Evolutionary conservation across 768 basidiomycete genomes (phyloP), one percentile per base, ranked within the genome.

Genomic region (Gautieria morchelliformis): DNA sequence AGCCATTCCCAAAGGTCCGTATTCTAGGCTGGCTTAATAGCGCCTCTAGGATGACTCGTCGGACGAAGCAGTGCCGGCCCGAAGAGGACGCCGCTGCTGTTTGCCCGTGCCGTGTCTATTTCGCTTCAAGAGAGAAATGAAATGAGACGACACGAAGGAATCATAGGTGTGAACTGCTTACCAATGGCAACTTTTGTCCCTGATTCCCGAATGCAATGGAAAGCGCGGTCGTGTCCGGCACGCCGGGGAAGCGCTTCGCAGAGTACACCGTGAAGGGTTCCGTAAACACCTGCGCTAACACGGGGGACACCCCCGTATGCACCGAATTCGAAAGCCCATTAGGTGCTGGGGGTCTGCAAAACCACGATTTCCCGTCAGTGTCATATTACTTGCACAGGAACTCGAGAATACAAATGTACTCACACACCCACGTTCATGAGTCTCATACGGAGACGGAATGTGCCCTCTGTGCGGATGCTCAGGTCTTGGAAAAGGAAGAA

Each of bases 401-500:
- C 4, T 37, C 35, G 20, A 24, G 27, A 19, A 20, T 22, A 20
- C 27, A 55, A 20, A 27, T 53, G 37, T 7, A 82, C 93, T 83
- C 72, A 96, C 93, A 84, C 82, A 69, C 89, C 88, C 64, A 97
- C 78, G 66, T 92, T 90, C 82, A 93, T 87, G 61, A 97, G 77
- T 60, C 91, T 81, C 73, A 96, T 77, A 62, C 90, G 79, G 52
- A 97, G 75, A 51, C 90, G 82, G 74, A 93, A 97, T 66, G 66
- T 70, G 86, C 89, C 90, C 80, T 97, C 94, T 19, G 90, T 94
- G 58, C 94, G 81, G 49, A 97, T 88, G 47, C 90, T 93, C 53
- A 97, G 72, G 72, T 96, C 94, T 68, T 93, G 92, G 72, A 94
- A 92, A 60, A 96, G 83, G 74, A 96, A 97, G 71, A 92, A 97